A percentile compares a stretch with the other conserved stretches of the same genome.
Evolutionary conservation across 169 alveolate genomes (phyloP).

Genomic region (Cyclospora cayetanensis): DNA sequence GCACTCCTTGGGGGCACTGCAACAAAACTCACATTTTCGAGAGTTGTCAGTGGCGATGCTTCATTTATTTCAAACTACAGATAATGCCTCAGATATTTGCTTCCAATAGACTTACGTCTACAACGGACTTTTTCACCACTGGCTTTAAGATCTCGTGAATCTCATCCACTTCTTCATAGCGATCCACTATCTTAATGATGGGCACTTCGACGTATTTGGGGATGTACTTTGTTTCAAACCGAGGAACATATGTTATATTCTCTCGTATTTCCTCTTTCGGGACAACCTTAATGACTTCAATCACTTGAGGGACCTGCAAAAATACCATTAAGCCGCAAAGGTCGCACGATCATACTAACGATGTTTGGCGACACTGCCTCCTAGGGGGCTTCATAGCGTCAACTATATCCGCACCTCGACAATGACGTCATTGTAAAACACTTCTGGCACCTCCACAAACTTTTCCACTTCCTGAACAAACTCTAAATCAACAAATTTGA

Average conservation of each 20-base stretch:
- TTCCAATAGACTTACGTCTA: not conserved
- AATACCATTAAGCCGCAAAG: too few relatives aligned
- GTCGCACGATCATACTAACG: too few relatives aligned
- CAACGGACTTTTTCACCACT: not conserved
- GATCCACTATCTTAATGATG: constrained; percentile 44
- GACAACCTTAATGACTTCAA: constrained; percentile 26
- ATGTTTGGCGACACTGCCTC: too few relatives aligned
- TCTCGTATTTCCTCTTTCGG: constrained; percentile 54
- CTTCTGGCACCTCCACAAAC: constrained; percentile 59
- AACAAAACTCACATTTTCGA: not conserved
- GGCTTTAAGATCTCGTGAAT: constrained; percentile 47
- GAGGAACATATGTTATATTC: constrained; percentile 37
- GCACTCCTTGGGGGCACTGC: not conserved
- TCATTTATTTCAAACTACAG: not conserved
- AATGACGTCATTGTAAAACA: constrained; percentile 36
- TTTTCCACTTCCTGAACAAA: constrained; percentile 29
- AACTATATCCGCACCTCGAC: constrained; percentile 30
- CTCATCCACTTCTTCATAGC: constrained; percentile 51
- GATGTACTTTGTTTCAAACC: constrained; percentile 32
- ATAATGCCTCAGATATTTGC: too few relatives aligned
- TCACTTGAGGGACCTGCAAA: constrained; percentile 46
- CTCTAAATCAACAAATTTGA: constrained; percentile 9
- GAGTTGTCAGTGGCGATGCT: not conserved
- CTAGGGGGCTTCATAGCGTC: too few relatives aligned
- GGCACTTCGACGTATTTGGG: constrained; percentile 64